Base-by-base conservation (phyloP, 1,139 yeast genomes). In the Chernovozyma sophiae-reginae region DNA sequence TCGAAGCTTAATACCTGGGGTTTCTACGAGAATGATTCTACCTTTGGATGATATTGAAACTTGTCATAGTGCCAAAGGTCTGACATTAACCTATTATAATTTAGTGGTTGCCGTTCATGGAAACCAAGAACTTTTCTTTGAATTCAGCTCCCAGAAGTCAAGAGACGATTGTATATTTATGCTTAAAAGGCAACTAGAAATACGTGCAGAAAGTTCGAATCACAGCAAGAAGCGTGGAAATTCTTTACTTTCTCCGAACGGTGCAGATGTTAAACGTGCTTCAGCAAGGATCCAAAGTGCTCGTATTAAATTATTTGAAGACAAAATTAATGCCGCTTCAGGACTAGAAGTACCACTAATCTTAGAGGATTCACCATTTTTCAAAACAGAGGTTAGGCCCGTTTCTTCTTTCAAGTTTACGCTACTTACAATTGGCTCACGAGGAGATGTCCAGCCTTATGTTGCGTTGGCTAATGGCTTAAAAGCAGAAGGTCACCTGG, bases 381-480 rank as follows among this genome's bases (percentile, higher is more conserved):
- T 68, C 43, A 72, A 72, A 42, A 74, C 80, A 0, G 74, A 66
- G 37, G 61, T 80, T 20, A 68, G 64, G 35, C 81, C 87, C 0
- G 54, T 67, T 0, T 72, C 74, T 19, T 63, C 78, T 1, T 73
- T 73, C 45, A 76, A 72, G 31, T 76, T 90, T 49, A 82, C 87
- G 0, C 63, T 89, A 38, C 62, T 90, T 40, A 90, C 97, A 0
- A 90, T 90, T 52, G 97, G 97, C 0, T 86, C 96, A 0, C 68
- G 97, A 40, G 97, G 97, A 31, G 97, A 90, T 59, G 97, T 90
- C 6, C 97, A 90, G 56, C 97, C 97, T 0, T 92, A 89, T 54
- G 83, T 90, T 45, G 92, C 97, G 0, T 62, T 90, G n/a, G 94
- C 86, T 1, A 78, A 80, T 48, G 96, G 92, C 0, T 64, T 90